A percentile compares a stretch with the other conserved stretches of the same genome.
These are phyloP conservation scores for Fonsecaea pedrosoi DNA, from an alignment of 2,329 filamentous ascomycete genomes.

Conservation along the genomic window DNA sequence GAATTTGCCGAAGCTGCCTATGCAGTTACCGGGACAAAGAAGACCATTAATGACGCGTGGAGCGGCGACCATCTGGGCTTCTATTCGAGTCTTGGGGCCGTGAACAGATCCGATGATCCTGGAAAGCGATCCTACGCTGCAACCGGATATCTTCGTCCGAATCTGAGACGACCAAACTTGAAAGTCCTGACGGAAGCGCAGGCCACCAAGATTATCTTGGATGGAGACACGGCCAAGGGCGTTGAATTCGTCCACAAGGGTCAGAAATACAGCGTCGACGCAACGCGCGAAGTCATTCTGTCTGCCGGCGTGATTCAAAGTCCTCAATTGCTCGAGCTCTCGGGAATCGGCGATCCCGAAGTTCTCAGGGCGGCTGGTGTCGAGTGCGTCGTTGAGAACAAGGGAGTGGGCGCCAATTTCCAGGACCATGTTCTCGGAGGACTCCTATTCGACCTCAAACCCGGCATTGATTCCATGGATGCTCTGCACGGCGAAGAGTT, in stretches of 20 bases:
- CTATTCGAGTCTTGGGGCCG: conserved; percentile 34
- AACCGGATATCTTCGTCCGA: conserved; percentile 48
- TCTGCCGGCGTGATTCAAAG: conserved; percentile 64
- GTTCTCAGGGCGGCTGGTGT: conserved; percentile 52
- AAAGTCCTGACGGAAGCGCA: conserved; percentile 54
- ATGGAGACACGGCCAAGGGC: conserved; percentile 46
- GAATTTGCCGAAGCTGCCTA: conserved; percentile 47
- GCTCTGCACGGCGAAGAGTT: conserved; percentile 47
- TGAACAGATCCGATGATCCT: conserved; percentile 31
- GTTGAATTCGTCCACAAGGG: conserved; percentile 53
- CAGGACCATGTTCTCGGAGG: conserved; percentile 51
- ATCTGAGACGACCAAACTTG: conserved; percentile 52
- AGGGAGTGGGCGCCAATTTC: conserved; percentile 57
- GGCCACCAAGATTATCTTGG: conserved; percentile 46
- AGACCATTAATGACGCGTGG: conserved; percentile 37
- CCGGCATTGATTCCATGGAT: conserved; percentile 45
- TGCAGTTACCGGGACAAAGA: conserved; percentile 43
- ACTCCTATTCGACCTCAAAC: conserved; percentile 39
- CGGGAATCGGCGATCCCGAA: conserved; percentile 61
- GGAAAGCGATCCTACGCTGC: conserved; percentile 51
- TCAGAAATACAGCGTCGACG: conserved; percentile 45
- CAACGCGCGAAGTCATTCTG: conserved; percentile 61
- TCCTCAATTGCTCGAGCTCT: conserved; percentile 65
- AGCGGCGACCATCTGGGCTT: conserved; percentile 37
- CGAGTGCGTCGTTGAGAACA: conserved; percentile 51